Base-by-base conservation (phyloP, 306 rosid species). In the Rubus idaeus region DNA sequence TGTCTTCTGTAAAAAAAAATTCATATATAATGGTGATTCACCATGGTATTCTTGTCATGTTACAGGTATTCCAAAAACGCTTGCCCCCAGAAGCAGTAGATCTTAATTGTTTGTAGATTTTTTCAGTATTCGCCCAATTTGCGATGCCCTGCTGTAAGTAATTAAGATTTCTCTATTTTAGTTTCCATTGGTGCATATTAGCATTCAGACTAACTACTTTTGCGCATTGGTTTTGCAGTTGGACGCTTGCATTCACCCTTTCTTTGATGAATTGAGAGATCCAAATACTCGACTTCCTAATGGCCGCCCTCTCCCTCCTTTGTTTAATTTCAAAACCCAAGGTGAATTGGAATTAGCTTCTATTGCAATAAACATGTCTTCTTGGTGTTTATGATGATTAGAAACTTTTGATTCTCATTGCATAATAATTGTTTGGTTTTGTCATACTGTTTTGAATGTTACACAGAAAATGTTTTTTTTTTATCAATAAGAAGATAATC, bases 21-120 rank as follows among this genome's bases (percentile, higher is more conserved):
- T 46, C 18, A 30, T 55, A 55, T 30, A 26, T 42, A 50, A 23
- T 40, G 71, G 21, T 67, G 63, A 73, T 55, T 67, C 66, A 58
- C 35, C 68, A 68, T 78, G 60, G 52, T 45, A 60, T 41, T 73
- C 78, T 35, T 74, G 71, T 53, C 63, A 49, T 78, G 64, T 70
- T 66, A 69, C 88, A 95, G 99, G 99, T 95, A 75, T 95, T 95
- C 78, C 97, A 92, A 86, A 95, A 95, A 76, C 97, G 99, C 80
- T 83, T 95, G 69, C 97, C 99, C 76, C 99, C 98, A 68, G 99
- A 95, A 87, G 99, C 99, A 10, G 99, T 95, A 75, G 99, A 95
- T 80, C 97, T 95, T n/a, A n/a, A n/a, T n/a, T 66, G 98, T 95
- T 50, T 95, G 99, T 85, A 86, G 99, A 88, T 95, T 95, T 83